Base-by-base conservation (phyloP, 192 early-diverging fungal genomes). In the Chytriomyces sp. region DNA sequence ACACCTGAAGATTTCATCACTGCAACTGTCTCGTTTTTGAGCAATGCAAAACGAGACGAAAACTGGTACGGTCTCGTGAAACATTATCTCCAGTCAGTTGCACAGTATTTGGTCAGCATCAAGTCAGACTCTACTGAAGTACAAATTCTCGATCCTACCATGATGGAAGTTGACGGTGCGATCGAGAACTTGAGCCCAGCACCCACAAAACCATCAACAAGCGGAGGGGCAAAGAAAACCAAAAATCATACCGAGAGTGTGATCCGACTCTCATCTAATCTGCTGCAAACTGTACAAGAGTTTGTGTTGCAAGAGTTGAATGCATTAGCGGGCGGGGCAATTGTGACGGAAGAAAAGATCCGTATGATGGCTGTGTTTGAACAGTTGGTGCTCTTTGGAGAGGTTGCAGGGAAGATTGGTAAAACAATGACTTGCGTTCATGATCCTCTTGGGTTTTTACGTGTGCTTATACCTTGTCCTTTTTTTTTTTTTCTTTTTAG, bases 301-400 rank as follows among this genome's bases (percentile, higher is more conserved):
- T 26, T 13, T 26, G 62, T 24, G 11, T 13, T 64, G 11, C 23
- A 24, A 24, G 11, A 20, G 35, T 64, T 64, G 23, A 35, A 64
- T 3, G 9, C 11, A 18, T 13, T 64, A 4, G 23, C 23, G 35
- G 24, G n/a, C 23, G 62, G n/a, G 10, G 11, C 62, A 3, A 24
- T 20, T 24, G 11, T 23, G 13, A 26, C n/a, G 20, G 62, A 35
- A 24, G 13, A 23, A 68, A 45, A 43, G 48, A 16, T 48, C 16
- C 67, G 48, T 68, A n/a, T 70, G 20, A 13, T 50, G 18, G 45
- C 49, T 18, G 50, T 70, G 10, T 70, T 70, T 50, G 69, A 70
- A 26, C 69, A 70, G 50, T n/a, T 70, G 69, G 9, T 70, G 46
- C 8, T 28, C 9, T 70, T 70, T 50, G 57, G 57, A 28, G 69